These are phyloP conservation scores for Cladophialophora carrionii DNA, from an alignment of 2,329 filamentous ascomycete species.

Conservation along the genomic window DNA sequence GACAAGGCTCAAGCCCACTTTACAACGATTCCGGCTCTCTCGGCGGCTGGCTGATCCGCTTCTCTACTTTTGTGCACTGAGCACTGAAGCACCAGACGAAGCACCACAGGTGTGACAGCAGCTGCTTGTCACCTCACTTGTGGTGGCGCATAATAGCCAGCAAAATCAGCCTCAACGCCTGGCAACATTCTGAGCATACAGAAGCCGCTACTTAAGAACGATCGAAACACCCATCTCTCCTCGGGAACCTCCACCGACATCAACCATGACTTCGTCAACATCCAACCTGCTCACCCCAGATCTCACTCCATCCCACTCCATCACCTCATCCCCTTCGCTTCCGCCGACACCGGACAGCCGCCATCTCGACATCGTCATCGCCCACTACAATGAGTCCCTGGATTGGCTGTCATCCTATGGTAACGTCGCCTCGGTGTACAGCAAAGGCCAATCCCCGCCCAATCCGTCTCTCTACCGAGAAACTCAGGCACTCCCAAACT, in stretches of 20 bases:
- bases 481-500: conserved; percentile 33
- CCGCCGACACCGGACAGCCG: conserved; percentile 20
- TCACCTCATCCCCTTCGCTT: conserved; percentile 18
- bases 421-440: conserved; percentile 28
- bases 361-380: conserved; percentile 32
- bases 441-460: conserved; percentile 28
- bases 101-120: background rate
- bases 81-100: background rate
- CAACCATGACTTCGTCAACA: conserved; percentile 10
- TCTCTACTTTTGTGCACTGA: background rate
- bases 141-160: background rate
- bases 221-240: background rate
- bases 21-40: background rate
- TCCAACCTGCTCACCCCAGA: conserved; percentile 17
- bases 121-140: background rate
- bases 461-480: conserved; percentile 19
- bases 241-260: background rate
- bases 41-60: background rate
- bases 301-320: conserved; percentile 16
- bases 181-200: background rate
- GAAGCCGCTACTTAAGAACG: background rate
- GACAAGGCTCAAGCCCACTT: background rate
- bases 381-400: conserved; percentile 36
- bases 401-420: conserved; percentile 28
- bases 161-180: background rate